Percentiles rank a stretch among this genome's conserved stretches.
Conservation (phyloP, 805 yeast genomes). For the Pichia deserticola region DNA sequence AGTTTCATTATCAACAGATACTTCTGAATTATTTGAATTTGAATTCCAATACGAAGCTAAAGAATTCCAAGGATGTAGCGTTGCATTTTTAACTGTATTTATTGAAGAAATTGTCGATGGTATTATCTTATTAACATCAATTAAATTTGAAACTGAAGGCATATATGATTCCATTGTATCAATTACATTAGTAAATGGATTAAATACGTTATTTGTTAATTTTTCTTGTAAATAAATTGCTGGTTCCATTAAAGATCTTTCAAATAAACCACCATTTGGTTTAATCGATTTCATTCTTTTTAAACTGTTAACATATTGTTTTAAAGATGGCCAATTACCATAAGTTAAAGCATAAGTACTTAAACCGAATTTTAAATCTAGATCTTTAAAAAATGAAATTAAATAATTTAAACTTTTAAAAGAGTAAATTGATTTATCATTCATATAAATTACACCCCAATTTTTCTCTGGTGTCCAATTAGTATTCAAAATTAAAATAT, state of each 20-base stretch:
- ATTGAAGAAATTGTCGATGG: constrained; percentile 6
- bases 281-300: constrained; percentile 15
- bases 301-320: constrained; percentile 14
- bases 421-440: constrained; percentile 9
- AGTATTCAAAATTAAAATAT: constrained; percentile 21
- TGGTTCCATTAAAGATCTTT: constrained; percentile 25
- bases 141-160: constrained; percentile 5
- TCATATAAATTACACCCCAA: constrained; percentile 25
- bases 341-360: constrained; percentile 20
- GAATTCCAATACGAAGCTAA: constrained; percentile 2
- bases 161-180: constrained; percentile 19
- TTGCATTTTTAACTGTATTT: not conserved
- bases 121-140: not conserved
- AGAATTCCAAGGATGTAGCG: constrained; percentile 6
- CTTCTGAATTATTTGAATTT: not conserved
- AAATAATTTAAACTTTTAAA: constrained; percentile 15
- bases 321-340: constrained; percentile 22
- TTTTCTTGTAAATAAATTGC: constrained; percentile 21
- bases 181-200: constrained; percentile 23
- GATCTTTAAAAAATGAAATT: constrained; percentile 19
- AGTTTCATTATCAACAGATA: not conserved
- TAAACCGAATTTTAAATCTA: constrained; percentile 21
- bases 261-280: constrained; percentile 19
- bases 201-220: constrained; percentile 21
- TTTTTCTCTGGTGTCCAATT: constrained; percentile 27